Base-by-base conservation (phyloP, 2,329 filamentous ascomycete species). In the Elsinoe ampelina region DNA sequence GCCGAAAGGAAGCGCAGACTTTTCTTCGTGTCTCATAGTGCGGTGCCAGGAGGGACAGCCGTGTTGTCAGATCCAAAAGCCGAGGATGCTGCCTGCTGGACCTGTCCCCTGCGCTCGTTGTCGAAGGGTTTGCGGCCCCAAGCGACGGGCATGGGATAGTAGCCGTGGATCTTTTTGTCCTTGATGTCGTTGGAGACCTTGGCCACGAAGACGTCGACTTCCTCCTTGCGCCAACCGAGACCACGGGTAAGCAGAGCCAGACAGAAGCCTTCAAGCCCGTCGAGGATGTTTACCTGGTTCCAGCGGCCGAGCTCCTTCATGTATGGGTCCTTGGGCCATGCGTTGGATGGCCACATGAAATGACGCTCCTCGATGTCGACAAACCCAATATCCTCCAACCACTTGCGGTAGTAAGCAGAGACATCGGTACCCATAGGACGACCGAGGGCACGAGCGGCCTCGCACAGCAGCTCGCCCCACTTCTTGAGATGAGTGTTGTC, bases 291-390 rank as follows among this genome's bases (percentile, higher is more conserved):
- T 54, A 71, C 65, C 58, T 72, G 64, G 55, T 72, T 75, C 66
- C 70, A 76, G 26, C 71, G 66, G 13, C 77, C 76, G 19, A 79
- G 71, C 60, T 76, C 72, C 62, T 77, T 79, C 70, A 76, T 72
- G 55, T 72, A 73, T 1, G 70, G 68, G 51, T 78, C 75, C 52
- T 73, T 73, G 5, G 75, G 70, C 76, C 76, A 79, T 1, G 67
- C 59, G 39, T 71, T 72, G 30, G 70, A 65, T 6, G 74, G 73
- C 69, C 72, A 73, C 65, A 73, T 70, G 60, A 67, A 70, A 58
- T 67, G 64, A 43, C 61, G 59, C 50, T 73, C 68, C 48, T 70
- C 63, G 12, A 77, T 70, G 39, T 77, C 72, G 19, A 71, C 66
- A 59, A 76, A 76, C 2, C 75, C 75, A 0, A 67, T 71, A 5